Evolutionary conservation across 768 basidiomycete genomes (phyloP).

Genomic region (Lepiota venenata): DNA sequence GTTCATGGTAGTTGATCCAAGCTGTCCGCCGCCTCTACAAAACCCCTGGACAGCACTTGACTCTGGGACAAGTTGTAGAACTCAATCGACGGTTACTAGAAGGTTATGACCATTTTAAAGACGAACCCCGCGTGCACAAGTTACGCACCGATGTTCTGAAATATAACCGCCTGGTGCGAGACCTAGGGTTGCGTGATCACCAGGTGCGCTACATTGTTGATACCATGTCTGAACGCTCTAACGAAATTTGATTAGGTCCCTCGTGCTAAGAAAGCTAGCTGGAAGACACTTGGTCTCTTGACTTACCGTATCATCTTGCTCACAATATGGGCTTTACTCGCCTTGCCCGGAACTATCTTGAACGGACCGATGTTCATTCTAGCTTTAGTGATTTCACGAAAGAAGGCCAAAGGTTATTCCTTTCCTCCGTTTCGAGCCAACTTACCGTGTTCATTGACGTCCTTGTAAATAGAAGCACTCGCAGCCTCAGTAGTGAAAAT

Average conservation of each 20-base stretch:
- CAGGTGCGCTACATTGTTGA: constrained; percentile 50
- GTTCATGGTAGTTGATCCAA: constrained; percentile 79
- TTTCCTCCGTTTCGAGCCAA: not conserved
- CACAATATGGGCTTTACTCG: constrained; percentile 76
- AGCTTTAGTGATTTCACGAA: constrained; percentile 82
- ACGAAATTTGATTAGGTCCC: constrained; percentile 61
- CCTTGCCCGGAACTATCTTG: constrained; percentile 86
- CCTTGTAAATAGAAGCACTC: constrained; percentile 68
- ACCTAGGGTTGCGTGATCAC: constrained; percentile 91
- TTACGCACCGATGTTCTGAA: constrained; percentile 77
- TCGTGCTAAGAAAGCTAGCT: constrained; percentile 76
- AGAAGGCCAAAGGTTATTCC: constrained; percentile 78
- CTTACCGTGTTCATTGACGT: not conserved
- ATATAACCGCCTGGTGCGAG: constrained; percentile 85
- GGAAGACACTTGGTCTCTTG: constrained; percentile 84
- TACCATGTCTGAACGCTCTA: not conserved
- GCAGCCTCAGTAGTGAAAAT: constrained; percentile 95
- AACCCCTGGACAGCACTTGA: constrained; percentile 90
- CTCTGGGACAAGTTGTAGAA: constrained; percentile 94
- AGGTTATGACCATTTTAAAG: constrained; percentile 89
- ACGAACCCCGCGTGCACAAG: constrained; percentile 85
- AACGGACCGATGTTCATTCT: constrained; percentile 93
- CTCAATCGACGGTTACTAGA: constrained; percentile 90
- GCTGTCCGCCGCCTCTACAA: constrained; percentile 92
- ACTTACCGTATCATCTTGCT: constrained; percentile 80